Evolutionary conservation across 495 filamentous ascomycete genomes (phyloP), one percentile per base, ranked within the genome.

Genomic region (Penicillium soppii): DNA sequence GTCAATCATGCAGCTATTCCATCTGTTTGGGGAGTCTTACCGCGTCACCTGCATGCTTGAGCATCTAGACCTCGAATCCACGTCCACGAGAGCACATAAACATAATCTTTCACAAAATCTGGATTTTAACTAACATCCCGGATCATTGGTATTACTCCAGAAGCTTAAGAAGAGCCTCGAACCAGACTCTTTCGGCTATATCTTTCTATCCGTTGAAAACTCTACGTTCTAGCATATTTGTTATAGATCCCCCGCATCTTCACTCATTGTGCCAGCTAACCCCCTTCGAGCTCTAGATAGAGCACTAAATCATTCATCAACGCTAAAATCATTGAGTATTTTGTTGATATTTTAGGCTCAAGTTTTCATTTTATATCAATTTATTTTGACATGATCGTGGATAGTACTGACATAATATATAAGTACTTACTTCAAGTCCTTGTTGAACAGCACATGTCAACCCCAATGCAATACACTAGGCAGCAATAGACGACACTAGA

Each of bases 161-260:
- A 49, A 41, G 47, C 47, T 41, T 49, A 49, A 32, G 47, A 41
- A 49, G 47, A 49, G 27, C 47, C 36, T 49, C 37, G 26, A 32
- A 32, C 32, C 9, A 41, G 26, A 4, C 26, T 36, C 9, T 2
- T 16, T 23, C 15, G 16, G 17, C 21, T 36, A n/a, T 8, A 25
- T 16, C 13, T 17, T 17, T 23, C 30, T 45, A 30, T 29, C 12
- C 10, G 13, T 5, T 19, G 3, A 6, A 26, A 17, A 21, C 25
- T 33, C 20, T 36, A 25, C 9, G 29, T 17, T 32, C 22, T 17
- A 19, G 15, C 12, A n/a, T 26, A 27, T 25, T 27, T 37, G 22
- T 12, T 20, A 8, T 19, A 17, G 7, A 5, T 7, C 13, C 26
- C 36, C 47, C 35, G 27, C 47, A 41, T 41, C 26, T 25, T 16